Percentiles rank a stretch among this genome's conserved stretches.
phyloP scores from a whole-genome alignment of 2,329 filamentous ascomycete genomes.

The Massarina eburnea region DNA sequence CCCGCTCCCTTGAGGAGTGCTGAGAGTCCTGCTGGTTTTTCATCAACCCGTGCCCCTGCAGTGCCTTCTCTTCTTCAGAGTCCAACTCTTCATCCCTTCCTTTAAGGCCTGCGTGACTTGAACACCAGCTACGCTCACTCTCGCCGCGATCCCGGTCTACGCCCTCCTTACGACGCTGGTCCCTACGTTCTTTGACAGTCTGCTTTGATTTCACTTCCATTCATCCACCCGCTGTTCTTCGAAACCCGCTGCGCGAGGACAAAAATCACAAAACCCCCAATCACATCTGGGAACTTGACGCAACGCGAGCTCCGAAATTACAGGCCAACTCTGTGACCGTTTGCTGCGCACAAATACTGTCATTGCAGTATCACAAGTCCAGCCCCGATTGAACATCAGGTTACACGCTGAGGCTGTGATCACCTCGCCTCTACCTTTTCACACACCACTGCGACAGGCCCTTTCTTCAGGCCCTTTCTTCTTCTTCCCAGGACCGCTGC shows the following conservation, averaged over 20 bases:
- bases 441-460: conserved; percentile 24
- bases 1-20: background rate
- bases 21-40: conserved; percentile 23
- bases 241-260: conserved; percentile 32
- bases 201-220: conserved; percentile 21
- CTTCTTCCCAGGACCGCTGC: background rate
- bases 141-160: conserved; percentile 36
- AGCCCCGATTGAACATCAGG: conserved; percentile 23
- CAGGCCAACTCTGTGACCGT: no score
- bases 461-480: no score
- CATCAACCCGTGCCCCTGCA: conserved; percentile 18
- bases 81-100: conserved; percentile 23
- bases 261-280: conserved; percentile 17
- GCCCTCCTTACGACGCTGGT: conserved; percentile 42
- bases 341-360: conserved; percentile 16
- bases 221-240: background rate
- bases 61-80: conserved; percentile 23
- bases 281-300: conserved; percentile 3
- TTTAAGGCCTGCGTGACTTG: conserved; percentile 24
- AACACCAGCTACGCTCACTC: conserved; percentile 28
- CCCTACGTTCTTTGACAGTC: conserved; percentile 43
- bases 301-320: conserved; percentile 1
- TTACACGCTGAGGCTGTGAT: conserved; percentile 29
- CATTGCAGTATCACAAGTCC: conserved; percentile 28
- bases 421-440: conserved; percentile 18